Evolutionary conservation across 805 yeast genomes (phyloP).

Genomic region (Starmerella davenportii): DNA sequence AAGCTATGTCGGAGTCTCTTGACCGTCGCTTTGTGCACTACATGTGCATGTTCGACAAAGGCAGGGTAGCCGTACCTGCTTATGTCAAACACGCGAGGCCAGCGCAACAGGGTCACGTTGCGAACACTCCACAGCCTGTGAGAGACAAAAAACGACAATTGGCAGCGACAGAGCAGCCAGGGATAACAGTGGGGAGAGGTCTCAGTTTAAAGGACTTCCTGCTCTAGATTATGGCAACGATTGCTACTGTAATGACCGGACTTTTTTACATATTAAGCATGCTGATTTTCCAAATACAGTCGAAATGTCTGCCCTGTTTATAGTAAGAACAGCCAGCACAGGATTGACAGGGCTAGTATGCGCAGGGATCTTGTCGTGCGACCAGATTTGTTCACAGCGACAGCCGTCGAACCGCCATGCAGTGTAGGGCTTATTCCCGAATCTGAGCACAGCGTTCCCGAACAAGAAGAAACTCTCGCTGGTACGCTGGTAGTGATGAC

Average conservation of each 20-base stretch:
- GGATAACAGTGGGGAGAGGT: no score
- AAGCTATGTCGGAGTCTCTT: background rate
- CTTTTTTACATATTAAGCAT: background rate
- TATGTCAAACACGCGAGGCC: background rate
- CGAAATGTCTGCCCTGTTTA: background rate
- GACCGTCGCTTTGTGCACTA: conserved; percentile 2
- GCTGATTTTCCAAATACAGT: background rate
- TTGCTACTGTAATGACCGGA: no score
- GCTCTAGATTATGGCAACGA: no score
- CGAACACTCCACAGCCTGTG: background rate
- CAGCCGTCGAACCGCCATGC: no score
- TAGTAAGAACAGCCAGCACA: background rate
- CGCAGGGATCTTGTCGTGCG: background rate
- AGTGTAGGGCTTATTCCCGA: no score
- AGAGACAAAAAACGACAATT: background rate
- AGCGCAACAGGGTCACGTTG: background rate
- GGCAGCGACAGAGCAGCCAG: background rate
- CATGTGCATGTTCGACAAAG: background rate
- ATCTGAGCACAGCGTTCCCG: no score
- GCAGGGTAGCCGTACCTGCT: background rate
- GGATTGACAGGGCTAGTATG: background rate
- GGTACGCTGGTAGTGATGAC: no score
- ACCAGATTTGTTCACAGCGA: no score
- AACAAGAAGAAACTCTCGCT: no score
- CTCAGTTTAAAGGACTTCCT: conserved; percentile 2